Conservation (phyloP, 129 eudicot genomes). For the Flaveria trinervia region DNA sequence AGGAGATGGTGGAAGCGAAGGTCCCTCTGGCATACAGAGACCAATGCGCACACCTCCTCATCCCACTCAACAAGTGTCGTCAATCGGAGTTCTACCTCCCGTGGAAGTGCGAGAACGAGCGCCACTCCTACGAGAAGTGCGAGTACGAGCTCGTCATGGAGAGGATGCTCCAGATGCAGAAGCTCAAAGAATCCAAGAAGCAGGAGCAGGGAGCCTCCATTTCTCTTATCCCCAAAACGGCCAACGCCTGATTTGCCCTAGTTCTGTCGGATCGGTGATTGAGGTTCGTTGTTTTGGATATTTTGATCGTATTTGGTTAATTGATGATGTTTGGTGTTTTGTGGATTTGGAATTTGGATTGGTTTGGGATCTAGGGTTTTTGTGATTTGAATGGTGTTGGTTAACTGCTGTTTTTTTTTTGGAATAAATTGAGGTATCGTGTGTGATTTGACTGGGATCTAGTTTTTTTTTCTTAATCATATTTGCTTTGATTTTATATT, state of each 20-base stretch:
- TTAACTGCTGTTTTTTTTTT: neutral
- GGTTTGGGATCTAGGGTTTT: neutral
- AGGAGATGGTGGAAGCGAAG: slow-evolving; percentile 67
- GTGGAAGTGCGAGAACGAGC: slow-evolving; percentile 89
- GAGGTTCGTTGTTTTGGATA: slow-evolving; percentile 10
- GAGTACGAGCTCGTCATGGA: slow-evolving; percentile 93
- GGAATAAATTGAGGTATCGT: neutral
- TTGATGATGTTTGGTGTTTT: neutral
- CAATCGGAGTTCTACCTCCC: slow-evolving; percentile 75
- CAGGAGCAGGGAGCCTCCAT: slow-evolving; percentile 26
- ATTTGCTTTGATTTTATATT: neutral
- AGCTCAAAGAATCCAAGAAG: slow-evolving; percentile 31
- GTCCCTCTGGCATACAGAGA: slow-evolving; percentile 78
- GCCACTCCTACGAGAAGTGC: slow-evolving; percentile 83
- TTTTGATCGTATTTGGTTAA: neutral
- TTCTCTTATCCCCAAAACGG: slow-evolving; percentile 67
- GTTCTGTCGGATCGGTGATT: slow-evolving; percentile 9
- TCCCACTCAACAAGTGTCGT: slow-evolving; percentile 85
- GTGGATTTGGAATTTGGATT: neutral
- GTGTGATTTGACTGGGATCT: neutral
- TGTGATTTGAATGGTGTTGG: neutral
- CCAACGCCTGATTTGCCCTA: slow-evolving; percentile 50
- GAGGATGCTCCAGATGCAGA: slow-evolving; percentile 87
- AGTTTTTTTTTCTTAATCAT: neutral
- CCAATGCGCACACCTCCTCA: slow-evolving; percentile 78